Evolutionary conservation across 257 asterid genomes (phyloP).

Genomic region (Petunia axillaris): DNA sequence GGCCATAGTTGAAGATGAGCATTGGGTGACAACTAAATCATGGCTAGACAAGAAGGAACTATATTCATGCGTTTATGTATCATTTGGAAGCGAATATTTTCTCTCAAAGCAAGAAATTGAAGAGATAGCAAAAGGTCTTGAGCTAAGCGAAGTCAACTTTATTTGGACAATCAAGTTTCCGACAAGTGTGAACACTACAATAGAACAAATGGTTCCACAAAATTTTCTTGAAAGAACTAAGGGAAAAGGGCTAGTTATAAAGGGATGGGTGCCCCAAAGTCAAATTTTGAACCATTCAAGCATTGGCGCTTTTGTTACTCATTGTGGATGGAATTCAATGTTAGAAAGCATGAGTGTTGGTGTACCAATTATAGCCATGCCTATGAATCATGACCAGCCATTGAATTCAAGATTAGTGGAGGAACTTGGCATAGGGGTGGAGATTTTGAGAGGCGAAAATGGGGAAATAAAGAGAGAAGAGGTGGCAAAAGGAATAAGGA

Average conservation of each 20-base stretch:
- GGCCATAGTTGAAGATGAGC: not conserved
- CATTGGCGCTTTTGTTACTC: conserved; percentile 7
- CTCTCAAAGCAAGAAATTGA: conserved; percentile 21
- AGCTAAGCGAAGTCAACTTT: conserved; percentile 3
- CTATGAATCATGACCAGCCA: conserved; percentile 27
- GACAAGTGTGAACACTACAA: not conserved
- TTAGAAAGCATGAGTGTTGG: conserved; percentile 14
- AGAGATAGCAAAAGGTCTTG: conserved; percentile 19
- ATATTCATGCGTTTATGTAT: conserved; percentile 11
- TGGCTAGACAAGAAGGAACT: conserved; percentile 21
- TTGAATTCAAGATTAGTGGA: conserved; percentile 20
- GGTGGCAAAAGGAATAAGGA: conserved; percentile 25
- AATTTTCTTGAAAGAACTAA: conserved; percentile 23
- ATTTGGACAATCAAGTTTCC: conserved; percentile 20
- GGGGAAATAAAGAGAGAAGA: conserved; percentile 26
- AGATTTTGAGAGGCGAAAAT: conserved; percentile 18
- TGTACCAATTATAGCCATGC: conserved; percentile 17
- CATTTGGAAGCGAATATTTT: conserved; percentile 23
- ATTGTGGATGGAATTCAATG: conserved; percentile 16
- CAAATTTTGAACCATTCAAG: not conserved
- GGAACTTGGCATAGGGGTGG: conserved; percentile 25
- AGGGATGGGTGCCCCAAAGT: conserved; percentile 23
- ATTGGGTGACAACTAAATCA: not conserved
- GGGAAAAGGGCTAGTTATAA: not conserved
- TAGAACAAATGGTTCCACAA: conserved; percentile 19